Conservation (phyloP, 306 rosid species). For the Citrullus mucosospermus region DNA sequence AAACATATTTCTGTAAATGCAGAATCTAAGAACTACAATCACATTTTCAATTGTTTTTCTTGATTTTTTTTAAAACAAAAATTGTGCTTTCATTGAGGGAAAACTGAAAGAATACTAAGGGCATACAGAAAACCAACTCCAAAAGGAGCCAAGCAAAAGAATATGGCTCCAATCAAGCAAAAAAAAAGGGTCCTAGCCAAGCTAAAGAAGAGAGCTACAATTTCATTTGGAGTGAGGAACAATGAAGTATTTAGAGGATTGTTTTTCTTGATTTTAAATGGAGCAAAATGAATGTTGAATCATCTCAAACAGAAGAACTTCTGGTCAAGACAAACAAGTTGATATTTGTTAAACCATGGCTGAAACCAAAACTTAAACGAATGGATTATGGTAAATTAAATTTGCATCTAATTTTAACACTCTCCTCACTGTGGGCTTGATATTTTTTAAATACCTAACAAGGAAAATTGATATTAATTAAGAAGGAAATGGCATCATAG, state of each 20-base stretch:
- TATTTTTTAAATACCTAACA: background rate
- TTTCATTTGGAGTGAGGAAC: background rate
- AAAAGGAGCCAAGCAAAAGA: background rate
- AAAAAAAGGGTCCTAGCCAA: no score
- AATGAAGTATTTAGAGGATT: background rate
- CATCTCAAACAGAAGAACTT: background rate
- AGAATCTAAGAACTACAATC: background rate
- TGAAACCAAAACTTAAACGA: no score
- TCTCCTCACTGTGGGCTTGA: background rate
- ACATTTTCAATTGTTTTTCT: background rate
- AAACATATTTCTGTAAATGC: background rate
- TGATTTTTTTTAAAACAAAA: background rate
- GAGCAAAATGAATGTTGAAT: background rate
- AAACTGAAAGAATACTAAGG: no score
- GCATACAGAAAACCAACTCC: background rate
- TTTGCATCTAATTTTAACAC: no score
- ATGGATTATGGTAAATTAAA: no score
- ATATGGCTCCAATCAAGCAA: no score
- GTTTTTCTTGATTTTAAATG: background rate
- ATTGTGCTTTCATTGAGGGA: background rate
- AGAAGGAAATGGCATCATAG: background rate
- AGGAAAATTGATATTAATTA: no score
- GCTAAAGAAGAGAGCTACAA: background rate
- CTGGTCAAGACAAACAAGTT: background rate
- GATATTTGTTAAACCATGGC: no score